phyloP scores from a whole-genome alignment of 2,329 filamentous ascomycete species.

The Penicillium sp. region DNA sequence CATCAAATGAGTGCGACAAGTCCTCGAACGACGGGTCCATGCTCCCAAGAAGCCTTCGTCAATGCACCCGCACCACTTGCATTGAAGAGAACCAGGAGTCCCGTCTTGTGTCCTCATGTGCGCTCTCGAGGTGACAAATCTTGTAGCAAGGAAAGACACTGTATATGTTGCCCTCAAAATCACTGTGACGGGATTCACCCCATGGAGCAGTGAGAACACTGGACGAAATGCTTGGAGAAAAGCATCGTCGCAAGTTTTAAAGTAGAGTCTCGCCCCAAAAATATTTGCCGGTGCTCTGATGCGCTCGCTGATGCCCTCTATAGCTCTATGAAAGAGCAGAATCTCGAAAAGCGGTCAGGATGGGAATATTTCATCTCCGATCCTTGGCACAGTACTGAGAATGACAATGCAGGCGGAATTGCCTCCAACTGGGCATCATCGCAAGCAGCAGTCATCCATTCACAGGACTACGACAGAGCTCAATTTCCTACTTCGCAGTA shows the following conservation, averaged over 20 bases:
- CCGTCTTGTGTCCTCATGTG: slow-evolving; percentile 9
- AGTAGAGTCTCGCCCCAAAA: slow-evolving; percentile 10
- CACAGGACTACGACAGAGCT: slow-evolving; percentile 57
- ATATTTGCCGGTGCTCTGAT: slow-evolving; percentile 48
- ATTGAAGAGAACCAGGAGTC: slow-evolving; percentile 1
- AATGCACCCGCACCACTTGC: slow-evolving; percentile 8
- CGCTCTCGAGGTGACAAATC: slow-evolving; percentile 3
- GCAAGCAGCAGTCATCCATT: slow-evolving; percentile 31
- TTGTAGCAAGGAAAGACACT: neutral
- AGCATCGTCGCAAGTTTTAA: neutral
- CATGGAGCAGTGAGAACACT: slow-evolving; percentile 10
- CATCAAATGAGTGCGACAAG: slow-evolving; percentile 11
- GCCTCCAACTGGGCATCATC: slow-evolving; percentile 56
- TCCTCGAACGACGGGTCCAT: slow-evolving; percentile 11
- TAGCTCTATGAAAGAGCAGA: slow-evolving; percentile 21
- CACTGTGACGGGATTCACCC: slow-evolving; percentile 21
- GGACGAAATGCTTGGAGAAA: slow-evolving; percentile 3
- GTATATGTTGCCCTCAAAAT: slow-evolving; percentile 1
- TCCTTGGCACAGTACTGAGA: slow-evolving; percentile 34
- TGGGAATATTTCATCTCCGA: slow-evolving; percentile 26
- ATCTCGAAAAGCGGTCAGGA: slow-evolving; percentile 29
- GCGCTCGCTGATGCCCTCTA: slow-evolving; percentile 52
- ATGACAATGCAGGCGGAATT: slow-evolving; percentile 22
- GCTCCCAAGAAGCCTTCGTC: slow-evolving; percentile 1
- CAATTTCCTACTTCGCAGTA: slow-evolving; percentile 50